Percentiles rank a stretch among this genome's conserved stretches.
These are phyloP conservation scores for Crithidia brevicula DNA, from an alignment of 208 protist species.

Conservation along the genomic window DNA sequence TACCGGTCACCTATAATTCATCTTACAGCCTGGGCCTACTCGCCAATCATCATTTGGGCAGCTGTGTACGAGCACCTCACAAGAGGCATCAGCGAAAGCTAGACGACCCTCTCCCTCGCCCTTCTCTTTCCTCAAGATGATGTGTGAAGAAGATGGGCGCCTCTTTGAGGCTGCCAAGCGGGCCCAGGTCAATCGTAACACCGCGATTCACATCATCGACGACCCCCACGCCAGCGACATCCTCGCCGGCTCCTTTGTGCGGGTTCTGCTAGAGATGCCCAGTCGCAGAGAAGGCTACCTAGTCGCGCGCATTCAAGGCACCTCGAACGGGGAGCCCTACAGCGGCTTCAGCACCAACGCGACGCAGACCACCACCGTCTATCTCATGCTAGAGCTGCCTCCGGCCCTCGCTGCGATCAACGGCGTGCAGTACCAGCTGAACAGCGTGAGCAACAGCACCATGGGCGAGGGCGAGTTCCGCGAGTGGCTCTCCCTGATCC, in stretches of 20 bases:
- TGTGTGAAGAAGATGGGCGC: constrained; percentile 45
- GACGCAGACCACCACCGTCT: constrained; percentile 48
- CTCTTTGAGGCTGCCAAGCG: constrained; percentile 61
- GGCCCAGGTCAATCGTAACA: constrained; percentile 77
- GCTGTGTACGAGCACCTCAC: no score
- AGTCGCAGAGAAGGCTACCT: constrained; percentile 66
- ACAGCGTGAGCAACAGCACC: constrained; percentile 83
- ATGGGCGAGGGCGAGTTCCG: constrained; percentile 76
- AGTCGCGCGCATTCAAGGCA: constrained; percentile 57
- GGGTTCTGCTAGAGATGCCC: constrained; percentile 74
- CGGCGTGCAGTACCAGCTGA: constrained; percentile 78
- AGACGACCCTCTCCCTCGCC: background rate
- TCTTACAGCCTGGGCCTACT: no score
- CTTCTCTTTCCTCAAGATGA: constrained; percentile 30
- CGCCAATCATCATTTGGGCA: no score
- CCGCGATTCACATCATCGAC: constrained; percentile 64
- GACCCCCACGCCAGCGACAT: constrained; percentile 28
- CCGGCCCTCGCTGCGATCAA: constrained; percentile 61
- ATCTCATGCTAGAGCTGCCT: constrained; percentile 64
- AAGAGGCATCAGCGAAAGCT: no score
- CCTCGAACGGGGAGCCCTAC: constrained; percentile 61
- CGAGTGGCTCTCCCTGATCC: constrained; percentile 60
- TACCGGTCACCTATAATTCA: no score
- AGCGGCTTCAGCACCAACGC: constrained; percentile 65
- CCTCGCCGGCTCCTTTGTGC: constrained; percentile 66